Percentiles rank a stretch among this genome's conserved stretches.
phyloP scores from a whole-genome alignment of 129 eudicot genomes.

The Rutidosis leptorrhynchoides region DNA sequence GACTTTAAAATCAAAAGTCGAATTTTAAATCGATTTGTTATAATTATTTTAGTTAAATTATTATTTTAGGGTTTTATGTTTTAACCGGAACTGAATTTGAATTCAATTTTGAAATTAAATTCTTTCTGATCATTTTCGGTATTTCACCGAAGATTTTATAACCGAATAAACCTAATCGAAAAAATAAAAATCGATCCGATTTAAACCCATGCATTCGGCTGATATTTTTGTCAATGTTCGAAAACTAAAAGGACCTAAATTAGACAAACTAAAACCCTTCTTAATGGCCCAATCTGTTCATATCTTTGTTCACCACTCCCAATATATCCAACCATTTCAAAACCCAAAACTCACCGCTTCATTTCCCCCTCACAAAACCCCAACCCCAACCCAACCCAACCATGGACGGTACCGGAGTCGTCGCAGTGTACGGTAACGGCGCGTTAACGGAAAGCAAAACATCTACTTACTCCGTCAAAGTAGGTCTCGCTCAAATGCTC shows the following conservation, averaged over 20 bases:
- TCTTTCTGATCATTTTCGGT: too few relatives aligned
- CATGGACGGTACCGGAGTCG: slow-evolving; percentile 51
- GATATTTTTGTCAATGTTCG: too few relatives aligned
- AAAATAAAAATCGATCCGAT: too few relatives aligned
- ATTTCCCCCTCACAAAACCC: not conserved
- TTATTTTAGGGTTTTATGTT: too few relatives aligned
- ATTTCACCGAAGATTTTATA: too few relatives aligned
- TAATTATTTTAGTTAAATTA: too few relatives aligned
- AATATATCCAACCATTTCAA: not conserved
- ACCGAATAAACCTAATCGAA: too few relatives aligned
- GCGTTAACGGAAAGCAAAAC: slow-evolving; percentile 39
- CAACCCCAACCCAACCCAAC: not conserved
- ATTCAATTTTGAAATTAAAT: too few relatives aligned
- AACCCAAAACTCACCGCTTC: not conserved
- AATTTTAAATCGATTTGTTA: too few relatives aligned
- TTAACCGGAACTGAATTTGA: too few relatives aligned
- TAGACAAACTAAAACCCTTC: not conserved
- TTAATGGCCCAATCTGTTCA: not conserved
- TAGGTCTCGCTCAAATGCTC: slow-evolving; percentile 52
- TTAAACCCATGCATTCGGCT: too few relatives aligned
- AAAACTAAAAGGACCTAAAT: not conserved
- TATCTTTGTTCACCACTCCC: not conserved
- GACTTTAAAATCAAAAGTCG: too few relatives aligned
- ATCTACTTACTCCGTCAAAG: slow-evolving; percentile 46
- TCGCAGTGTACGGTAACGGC: slow-evolving; percentile 53